These are phyloP conservation scores for Sporothrix pallida DNA, from an alignment of 2,329 filamentous ascomycete genomes.

Conservation along the genomic window DNA sequence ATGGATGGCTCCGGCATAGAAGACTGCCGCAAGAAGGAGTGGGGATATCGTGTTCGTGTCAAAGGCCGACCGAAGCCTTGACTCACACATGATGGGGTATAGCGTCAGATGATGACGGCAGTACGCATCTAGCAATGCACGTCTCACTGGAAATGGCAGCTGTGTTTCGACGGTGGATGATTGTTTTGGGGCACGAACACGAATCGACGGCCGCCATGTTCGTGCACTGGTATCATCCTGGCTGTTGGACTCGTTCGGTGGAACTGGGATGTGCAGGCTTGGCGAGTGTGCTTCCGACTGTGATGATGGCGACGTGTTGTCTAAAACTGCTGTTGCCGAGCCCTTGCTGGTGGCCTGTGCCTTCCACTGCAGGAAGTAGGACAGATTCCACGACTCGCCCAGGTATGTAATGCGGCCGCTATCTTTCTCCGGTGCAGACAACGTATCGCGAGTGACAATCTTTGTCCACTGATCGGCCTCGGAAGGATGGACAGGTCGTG, in stretches of 20 bases:
- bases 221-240: no score
- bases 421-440: neutral
- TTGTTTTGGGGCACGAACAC: neutral
- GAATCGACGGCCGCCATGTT: neutral
- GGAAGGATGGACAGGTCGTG: neutral
- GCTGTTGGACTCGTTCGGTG: neutral
- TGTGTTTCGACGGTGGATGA: neutral
- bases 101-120: constrained; percentile 1
- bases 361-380: constrained; percentile 23
- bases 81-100: neutral
- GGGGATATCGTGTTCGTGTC: neutral
- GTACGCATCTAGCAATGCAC: constrained; percentile 1
- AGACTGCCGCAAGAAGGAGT: constrained; percentile 1
- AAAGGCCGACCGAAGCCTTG: neutral
- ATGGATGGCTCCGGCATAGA: constrained; percentile 17
- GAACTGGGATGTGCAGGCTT: constrained; percentile 3
- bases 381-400: constrained; percentile 22
- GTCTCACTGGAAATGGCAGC: neutral
- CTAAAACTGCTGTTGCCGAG: neutral
- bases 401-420: constrained; percentile 14
- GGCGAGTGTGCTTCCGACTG: constrained; percentile 7
- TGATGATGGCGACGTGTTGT: neutral
- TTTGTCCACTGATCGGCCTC: constrained; percentile 23
- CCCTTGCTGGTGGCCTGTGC: neutral
- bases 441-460: neutral